These are phyloP conservation scores for Marsdenia floribunda DNA, from an alignment of 257 asterid genomes.

Conservation along the genomic window DNA sequence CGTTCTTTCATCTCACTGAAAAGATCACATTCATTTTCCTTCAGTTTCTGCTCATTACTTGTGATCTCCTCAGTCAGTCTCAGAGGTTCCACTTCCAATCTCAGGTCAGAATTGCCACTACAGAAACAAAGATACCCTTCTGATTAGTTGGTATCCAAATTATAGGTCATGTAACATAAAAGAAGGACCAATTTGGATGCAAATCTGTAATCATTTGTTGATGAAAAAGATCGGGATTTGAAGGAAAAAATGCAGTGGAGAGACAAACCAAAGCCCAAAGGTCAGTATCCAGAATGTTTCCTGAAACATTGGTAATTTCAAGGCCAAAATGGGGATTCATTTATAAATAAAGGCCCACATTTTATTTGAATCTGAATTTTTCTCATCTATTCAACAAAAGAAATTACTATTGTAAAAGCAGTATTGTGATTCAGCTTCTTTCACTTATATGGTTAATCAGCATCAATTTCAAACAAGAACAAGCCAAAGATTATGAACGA, in stretches of 20 bases:
- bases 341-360: background rate
- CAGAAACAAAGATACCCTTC: constrained; percentile 20
- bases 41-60: constrained; percentile 31
- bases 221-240: background rate
- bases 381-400: background rate
- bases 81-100: constrained; percentile 54
- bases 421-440: background rate
- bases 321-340: background rate
- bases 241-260: too few relatives aligned
- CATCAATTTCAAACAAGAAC: background rate
- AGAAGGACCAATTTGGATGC: background rate
- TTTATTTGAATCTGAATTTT: background rate
- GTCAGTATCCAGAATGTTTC: background rate
- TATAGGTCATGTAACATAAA: constrained; percentile 1
- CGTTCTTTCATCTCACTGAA: constrained; percentile 66
- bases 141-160: constrained; percentile 8
- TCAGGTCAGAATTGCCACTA: constrained; percentile 41
- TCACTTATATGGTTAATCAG: background rate
- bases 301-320: background rate
- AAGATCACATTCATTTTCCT: constrained; percentile 34
- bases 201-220: background rate
- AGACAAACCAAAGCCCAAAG: background rate
- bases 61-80: constrained; percentile 40
- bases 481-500: background rate
- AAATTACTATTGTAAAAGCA: background rate